phyloP scores from a whole-genome alignment of 352 stramenopile genomes.

The Phytopythium montanum region DNA sequence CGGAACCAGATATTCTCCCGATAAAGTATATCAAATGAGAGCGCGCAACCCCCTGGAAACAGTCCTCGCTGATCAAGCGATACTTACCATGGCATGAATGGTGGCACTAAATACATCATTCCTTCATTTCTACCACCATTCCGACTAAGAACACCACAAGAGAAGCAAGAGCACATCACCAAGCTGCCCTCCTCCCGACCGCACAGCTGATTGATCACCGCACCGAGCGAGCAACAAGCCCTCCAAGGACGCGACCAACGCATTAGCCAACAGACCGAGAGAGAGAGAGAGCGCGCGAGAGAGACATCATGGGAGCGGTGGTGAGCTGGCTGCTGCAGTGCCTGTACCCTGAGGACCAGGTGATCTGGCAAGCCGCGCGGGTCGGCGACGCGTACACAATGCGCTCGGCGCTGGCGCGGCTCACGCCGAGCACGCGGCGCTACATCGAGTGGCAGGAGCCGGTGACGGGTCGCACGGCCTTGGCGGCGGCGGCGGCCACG shows the following conservation, averaged over 20 bases:
- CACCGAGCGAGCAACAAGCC: neutral
- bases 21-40: neutral
- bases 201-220: neutral
- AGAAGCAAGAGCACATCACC: neutral
- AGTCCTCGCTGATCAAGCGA: neutral
- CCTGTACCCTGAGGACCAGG: conserved; percentile 50
- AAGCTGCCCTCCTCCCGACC: neutral
- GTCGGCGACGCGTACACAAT: conserved; percentile 35
- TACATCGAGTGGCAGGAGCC: conserved; percentile 60
- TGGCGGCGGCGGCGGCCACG: conserved; percentile 35
- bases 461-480: conserved; percentile 34
- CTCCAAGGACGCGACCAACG: too few species aligned
- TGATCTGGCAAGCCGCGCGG: conserved; percentile 45
- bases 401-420: conserved; percentile 24
- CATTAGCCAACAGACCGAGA: neutral
- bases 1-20: neutral
- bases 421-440: conserved; percentile 35
- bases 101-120: neutral
- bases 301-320: conserved; percentile 31
- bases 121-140: neutral
- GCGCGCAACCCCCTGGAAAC: too few species aligned
- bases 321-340: conserved; percentile 50
- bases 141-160: neutral
- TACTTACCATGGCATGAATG: neutral
- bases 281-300: too few species aligned